Evolutionary conservation across 164 flowering plant species (phyloP), one percentile per base, ranked within the genome.

Genomic region (Annona squamosa): DNA sequence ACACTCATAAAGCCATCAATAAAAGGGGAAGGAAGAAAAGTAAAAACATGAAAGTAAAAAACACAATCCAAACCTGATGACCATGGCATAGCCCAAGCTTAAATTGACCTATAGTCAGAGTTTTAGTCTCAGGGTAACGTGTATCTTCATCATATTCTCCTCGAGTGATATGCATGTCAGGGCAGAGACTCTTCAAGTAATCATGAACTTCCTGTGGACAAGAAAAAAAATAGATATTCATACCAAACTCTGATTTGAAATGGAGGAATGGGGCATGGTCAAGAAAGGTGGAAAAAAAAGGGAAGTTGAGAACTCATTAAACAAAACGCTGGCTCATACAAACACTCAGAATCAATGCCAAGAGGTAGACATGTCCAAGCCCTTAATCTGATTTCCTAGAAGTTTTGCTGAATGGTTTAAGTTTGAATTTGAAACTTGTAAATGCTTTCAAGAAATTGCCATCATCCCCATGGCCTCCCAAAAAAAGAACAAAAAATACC

Each of bases 11-110:
- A 26, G 37, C 37, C 37, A 26, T 26, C 37, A 26, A 26, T 26
- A 26, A 26, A 26, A 26, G 37, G 37, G 37, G 37, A 26, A 26
- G 37, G 37, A 26, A 26, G 37, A 26, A 26, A 26, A 26, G 37
- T 52, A 0, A 48, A 48, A 7, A 4, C 9, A 52, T 52, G 9
- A 52, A 52, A 52, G 59, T 10, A 52, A 52, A 52, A 9, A 52
- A 52, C 37, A 41, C 64, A 18, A 75, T 77, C 57, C 79, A 76
- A 62, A 93, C 98, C 97, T 93, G 98, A 81, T 93, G 98, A 65
- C 98, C 98, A 80, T 93, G 98, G 82, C 91, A 90, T n/a, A 93
- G 64, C 71, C 97, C 98, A 79, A 93, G 85, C 85, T 91, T 93
- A 78, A 93, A 93, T 73, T 91, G 98, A 72, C 98, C 98, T 79